These are phyloP conservation scores for Heracleum sosnowskyi DNA, from an alignment of 129 eudicot species.

Conservation along the genomic window DNA sequence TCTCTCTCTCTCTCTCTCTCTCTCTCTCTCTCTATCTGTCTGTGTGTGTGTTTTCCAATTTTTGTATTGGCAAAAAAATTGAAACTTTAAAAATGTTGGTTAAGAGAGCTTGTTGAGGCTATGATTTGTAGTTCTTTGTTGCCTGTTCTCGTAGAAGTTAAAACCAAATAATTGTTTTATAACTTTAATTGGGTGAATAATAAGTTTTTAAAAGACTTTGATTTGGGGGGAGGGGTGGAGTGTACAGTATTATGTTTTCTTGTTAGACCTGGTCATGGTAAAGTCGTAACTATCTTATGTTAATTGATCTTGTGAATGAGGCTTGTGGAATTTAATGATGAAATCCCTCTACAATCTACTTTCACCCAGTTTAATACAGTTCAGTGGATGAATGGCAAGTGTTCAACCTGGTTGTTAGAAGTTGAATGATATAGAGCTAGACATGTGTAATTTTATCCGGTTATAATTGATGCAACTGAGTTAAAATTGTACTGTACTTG, in stretches of 20 bases:
- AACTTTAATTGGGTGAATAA: background rate
- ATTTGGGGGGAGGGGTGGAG: background rate
- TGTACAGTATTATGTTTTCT: background rate
- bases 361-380: background rate
- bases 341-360: background rate
- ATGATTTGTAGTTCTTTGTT: background rate
- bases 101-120: background rate
- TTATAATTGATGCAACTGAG: background rate
- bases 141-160: background rate
- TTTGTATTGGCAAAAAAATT: background rate
- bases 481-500: background rate
- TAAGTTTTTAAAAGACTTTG: background rate
- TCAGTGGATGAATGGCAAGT: background rate
- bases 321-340: background rate
- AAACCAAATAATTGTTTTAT: background rate
- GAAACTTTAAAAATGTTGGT: background rate
- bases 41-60: too few relatives aligned
- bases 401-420: background rate
- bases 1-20: too few relatives aligned
- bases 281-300: background rate
- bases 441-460: background rate
- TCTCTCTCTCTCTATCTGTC: too few relatives aligned
- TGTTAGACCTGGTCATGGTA: background rate
- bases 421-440: background rate
- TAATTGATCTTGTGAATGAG: background rate